Base-by-base conservation (phyloP, 371 early-diverging fungal genomes). In the Phascolomyces articulosus region DNA sequence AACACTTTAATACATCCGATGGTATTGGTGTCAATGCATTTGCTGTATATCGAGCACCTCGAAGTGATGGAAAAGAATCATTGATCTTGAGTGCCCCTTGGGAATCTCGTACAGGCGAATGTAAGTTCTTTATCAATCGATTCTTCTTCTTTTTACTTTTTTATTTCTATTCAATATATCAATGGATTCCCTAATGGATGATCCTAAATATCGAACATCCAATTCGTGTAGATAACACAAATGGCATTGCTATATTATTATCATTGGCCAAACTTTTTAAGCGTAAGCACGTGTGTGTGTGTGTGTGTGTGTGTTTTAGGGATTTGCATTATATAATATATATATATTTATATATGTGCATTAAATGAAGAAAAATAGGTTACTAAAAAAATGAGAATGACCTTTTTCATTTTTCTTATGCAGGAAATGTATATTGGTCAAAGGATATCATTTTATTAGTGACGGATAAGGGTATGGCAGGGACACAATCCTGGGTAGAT, bases 51-150 rank as follows among this genome's bases (percentile, higher is more conserved):
- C 82, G 90, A 29, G 93, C 97, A 16, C 95, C 95, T 16, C 79
- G 96, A 6, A 89, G 91, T 40, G 96, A 97, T 69, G 94, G 95
- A 3, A 93, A 95, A 28, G 97, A 97, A 74, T 92, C 95, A 11
- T 68, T 98, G 40, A 84, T 96, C 4, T 69, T 97, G 16, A 87
- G 90, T 29, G 93, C 94, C 4, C 85, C 95, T 27, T 91, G 93
- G 92, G 74, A 71, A 65, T 88, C 94, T 61, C 72, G 80, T 27
- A 81, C 78, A 15, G 77, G 79, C 26, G 79, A 78, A 60, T 73
- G 83, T 82, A 69, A 55, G 69, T 60, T 34, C 34, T 9, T 9
- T 9, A 34, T 34, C 11, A 9, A 34, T 2, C 34, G 11, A 34
- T 2, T 34, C 34, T 9, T 34, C 34, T 34, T 34, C 9, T 9